These are phyloP conservation scores for Gossypium lobatum DNA, from an alignment of 441 rosid species.

Conservation along the genomic window DNA sequence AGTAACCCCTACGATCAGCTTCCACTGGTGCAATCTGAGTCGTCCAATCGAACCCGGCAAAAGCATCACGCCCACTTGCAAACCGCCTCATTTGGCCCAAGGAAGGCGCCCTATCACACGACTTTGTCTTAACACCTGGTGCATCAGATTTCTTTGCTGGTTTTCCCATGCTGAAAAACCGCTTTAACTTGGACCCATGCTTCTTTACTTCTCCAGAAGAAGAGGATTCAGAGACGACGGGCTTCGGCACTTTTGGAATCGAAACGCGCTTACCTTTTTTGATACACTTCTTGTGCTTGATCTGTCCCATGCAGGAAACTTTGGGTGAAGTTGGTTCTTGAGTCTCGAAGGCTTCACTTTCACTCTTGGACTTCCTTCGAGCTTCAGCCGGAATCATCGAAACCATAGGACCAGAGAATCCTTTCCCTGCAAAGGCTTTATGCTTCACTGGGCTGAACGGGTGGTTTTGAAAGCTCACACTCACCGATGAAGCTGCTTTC, in stretches of 20 bases:
- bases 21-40: slow-evolving; percentile 50
- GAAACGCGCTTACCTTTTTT: slow-evolving; percentile 8
- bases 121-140: slow-evolving; percentile 6
- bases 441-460: slow-evolving; percentile 49
- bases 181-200: slow-evolving; percentile 26
- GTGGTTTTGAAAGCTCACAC: slow-evolving; percentile 43
- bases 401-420: slow-evolving; percentile 61
- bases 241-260: slow-evolving; percentile 17
- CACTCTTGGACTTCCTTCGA: slow-evolving; percentile 39
- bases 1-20: slow-evolving; percentile 31
- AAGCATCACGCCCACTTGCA: slow-evolving; percentile 57
- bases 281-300: slow-evolving; percentile 56
- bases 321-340: slow-evolving; percentile 86
- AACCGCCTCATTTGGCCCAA: slow-evolving; percentile 73
- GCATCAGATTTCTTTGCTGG: slow-evolving; percentile 23
- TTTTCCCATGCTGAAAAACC: slow-evolving; percentile 28
- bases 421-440: slow-evolving; percentile 26
- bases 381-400: slow-evolving; percentile 57
- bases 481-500: slow-evolving; percentile 46
- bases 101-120: slow-evolving; percentile 43
- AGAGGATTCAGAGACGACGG: slow-evolving; percentile 6
- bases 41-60: slow-evolving; percentile 64
- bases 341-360: slow-evolving; percentile 18
- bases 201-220: slow-evolving; percentile 17
- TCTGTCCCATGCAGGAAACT: slow-evolving; percentile 85